Evolutionary conservation across 257 asterid genomes (phyloP), one percentile per base, ranked within the genome.

Genomic region (Leptodermis oblonga): DNA sequence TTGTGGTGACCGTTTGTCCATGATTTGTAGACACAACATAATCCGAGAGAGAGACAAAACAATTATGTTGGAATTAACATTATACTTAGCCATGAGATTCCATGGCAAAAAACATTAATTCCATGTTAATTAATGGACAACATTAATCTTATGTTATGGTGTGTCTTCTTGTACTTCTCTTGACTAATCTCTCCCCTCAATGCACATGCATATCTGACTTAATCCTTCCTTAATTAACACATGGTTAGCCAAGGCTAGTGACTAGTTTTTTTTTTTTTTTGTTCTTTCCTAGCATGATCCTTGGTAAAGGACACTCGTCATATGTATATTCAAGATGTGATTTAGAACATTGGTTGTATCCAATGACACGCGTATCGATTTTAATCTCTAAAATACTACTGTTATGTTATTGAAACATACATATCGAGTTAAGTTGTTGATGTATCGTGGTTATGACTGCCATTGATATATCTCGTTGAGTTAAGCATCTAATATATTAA

Each of bases 51-150:
- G 65, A 63, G 70, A 46, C 51, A 14, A 67, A 62, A 22, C 11
- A 22, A n/a, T 39, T 39, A 45, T 70, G 74, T 73, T 67, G 61
- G 73, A 67, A 79, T 70, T 14, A 13, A 25, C 8, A 78, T 48
- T 4, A 23, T 77, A 85, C 72, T 73, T 83, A 59, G 53, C 73
- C 76, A 41, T 82, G 64, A 75, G 79, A 81, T 83, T 79, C 88
- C 86, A 25, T 66, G 67, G 55, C 75, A 31, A 79, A 68, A 42
- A 43, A 83, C 83, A 72, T 49, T 73, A 79, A 85, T 77, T 81
- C 86, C 79, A 64, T 53, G 72, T 70, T 62, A 61, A 75, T 70
- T 62, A 61, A 75, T n/a, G 22, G 31, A 51, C 18, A 78, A 70
- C 74, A 52, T 52, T 52, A 68, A 48, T 73, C 64, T 53, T 42